phyloP scores from a whole-genome alignment of 2,329 filamentous ascomycete species.

The Parastagonospora avenae region DNA sequence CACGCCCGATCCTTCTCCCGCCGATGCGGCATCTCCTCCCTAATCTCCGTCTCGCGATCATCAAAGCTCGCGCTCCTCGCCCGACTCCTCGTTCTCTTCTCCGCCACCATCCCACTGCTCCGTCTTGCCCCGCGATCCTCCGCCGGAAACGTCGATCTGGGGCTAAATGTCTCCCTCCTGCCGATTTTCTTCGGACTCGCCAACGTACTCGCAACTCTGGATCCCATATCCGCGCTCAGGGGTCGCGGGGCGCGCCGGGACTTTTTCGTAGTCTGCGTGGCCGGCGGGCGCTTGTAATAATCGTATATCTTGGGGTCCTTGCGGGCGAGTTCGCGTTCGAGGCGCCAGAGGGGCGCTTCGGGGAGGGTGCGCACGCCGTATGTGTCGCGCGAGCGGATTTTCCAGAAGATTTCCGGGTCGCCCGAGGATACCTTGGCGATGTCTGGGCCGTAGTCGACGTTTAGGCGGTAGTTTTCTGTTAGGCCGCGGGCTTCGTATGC shows the following conservation, averaged over 20 bases:
- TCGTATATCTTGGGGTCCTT: conserved; percentile 51
- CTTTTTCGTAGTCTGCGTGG: conserved; percentile 24
- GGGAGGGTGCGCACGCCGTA: conserved; percentile 49
- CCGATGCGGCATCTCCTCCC: conserved; percentile 42
- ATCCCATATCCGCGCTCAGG: conserved; percentile 18
- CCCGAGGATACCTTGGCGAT: conserved; percentile 20
- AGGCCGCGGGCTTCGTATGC: conserved; percentile 52
- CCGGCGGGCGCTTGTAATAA: conserved; percentile 44
- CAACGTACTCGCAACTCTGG: conserved; percentile 9
- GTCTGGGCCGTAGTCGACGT: conserved; percentile 49
- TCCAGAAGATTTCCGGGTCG: conserved; percentile 52
- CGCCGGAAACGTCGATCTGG: conserved; percentile 24
- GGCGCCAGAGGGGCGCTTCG: conserved; percentile 52
- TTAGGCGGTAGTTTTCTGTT: conserved; percentile 54
- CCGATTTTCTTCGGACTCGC: conserved; percentile 9
- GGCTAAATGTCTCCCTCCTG: conserved; percentile 28
- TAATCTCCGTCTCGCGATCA: conserved; percentile 38
- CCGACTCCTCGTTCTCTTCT: conserved; percentile 23
- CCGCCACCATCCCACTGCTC: conserved; percentile 14
- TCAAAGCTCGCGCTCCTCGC: conserved; percentile 33
- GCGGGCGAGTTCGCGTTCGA: conserved; percentile 51
- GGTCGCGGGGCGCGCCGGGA: conserved; percentile 19
- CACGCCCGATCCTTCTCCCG: conserved; percentile 40
- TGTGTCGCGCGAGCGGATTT: conserved; percentile 41
- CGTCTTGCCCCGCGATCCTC: conserved; percentile 15